Conservation (phyloP, 2,329 filamentous ascomycete species). For the Colletotrichum sp. region DNA sequence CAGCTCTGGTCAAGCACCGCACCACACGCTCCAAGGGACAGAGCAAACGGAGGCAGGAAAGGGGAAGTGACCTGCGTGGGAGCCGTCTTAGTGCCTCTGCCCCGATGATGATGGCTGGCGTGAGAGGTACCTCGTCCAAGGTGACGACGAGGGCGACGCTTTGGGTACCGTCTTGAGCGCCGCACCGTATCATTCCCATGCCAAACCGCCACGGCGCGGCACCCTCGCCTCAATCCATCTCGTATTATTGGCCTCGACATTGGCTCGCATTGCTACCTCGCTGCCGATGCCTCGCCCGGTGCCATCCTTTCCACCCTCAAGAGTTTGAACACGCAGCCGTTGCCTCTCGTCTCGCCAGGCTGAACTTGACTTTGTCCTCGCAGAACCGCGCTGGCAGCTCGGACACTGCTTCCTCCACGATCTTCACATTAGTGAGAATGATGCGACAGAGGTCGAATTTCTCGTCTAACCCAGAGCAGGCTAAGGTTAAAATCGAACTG, state of each 20-base stretch:
- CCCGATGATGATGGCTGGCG: not conserved
- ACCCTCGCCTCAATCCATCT: conserved; percentile 16
- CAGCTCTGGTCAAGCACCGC: not conserved
- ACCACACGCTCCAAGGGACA: not conserved
- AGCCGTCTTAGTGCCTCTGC: not conserved
- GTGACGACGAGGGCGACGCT: not conserved
- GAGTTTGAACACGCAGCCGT: not conserved
- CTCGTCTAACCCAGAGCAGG: not conserved
- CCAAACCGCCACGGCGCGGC: conserved; percentile 9
- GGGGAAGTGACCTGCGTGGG: not conserved
- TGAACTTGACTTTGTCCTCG: not conserved
- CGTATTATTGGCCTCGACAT: conserved; percentile 8
- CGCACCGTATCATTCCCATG: not conserved
- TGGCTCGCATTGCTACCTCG: not conserved
- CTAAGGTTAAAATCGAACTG: not conserved
- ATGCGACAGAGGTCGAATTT: not conserved
- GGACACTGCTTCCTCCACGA: not conserved
- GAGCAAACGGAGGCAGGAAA: not conserved
- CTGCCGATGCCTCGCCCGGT: not conserved
- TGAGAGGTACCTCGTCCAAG: not conserved
- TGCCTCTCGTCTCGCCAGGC: not conserved
- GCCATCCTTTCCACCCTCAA: not conserved
- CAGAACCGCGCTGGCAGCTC: not conserved
- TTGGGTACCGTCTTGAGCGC: not conserved
- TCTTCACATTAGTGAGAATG: not conserved